Evolutionary conservation across 768 basidiomycete genomes (phyloP).

Genomic region (Pleurotus ostreatus): DNA sequence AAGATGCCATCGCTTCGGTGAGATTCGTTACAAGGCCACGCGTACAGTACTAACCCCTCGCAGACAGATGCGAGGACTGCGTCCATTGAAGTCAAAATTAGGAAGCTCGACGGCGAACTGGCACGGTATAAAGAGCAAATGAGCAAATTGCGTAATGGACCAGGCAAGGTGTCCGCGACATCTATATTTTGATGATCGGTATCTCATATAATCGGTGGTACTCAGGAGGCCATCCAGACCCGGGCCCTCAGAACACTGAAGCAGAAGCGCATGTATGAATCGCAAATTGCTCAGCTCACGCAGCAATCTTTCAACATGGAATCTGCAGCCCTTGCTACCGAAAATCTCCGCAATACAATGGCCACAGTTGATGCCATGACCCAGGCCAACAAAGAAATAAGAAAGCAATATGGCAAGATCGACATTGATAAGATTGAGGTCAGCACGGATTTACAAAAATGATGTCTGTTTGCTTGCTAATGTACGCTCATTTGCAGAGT

Average conservation of each 20-base stretch:
- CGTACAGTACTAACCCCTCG: slow-evolving; percentile 1
- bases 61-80: slow-evolving; percentile 87
- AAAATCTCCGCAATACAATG: slow-evolving; percentile 98
- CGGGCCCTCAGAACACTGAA: slow-evolving; percentile 90
- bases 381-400: slow-evolving; percentile 91
- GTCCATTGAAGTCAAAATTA: slow-evolving; percentile 93
- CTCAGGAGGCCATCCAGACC: slow-evolving; percentile 84
- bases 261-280: slow-evolving; percentile 96
- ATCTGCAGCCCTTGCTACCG: slow-evolving; percentile 91
- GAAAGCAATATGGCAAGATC: slow-evolving; percentile 95
- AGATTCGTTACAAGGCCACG: slow-evolving; percentile 22
- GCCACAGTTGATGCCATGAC: slow-evolving; percentile 98
- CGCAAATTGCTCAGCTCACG: slow-evolving; percentile 81
- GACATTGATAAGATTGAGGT: slow-evolving; percentile 99
- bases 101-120: slow-evolving; percentile 94
- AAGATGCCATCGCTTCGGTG: slow-evolving; percentile 91
- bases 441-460: slow-evolving; percentile 14
- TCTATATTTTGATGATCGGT: background rate
- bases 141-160: slow-evolving; percentile 87
- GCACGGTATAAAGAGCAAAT: slow-evolving; percentile 93
- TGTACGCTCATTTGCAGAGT: slow-evolving; percentile 40
- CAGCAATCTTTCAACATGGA: slow-evolving; percentile 99
- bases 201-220: slow-evolving; percentile 1
- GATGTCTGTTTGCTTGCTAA: too few relatives aligned
- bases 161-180: slow-evolving; percentile 73